Percentiles rank a stretch among this genome's conserved stretches.
Conservation (phyloP, 2,329 filamentous ascomycete genomes). For the Fusarium sp. region DNA sequence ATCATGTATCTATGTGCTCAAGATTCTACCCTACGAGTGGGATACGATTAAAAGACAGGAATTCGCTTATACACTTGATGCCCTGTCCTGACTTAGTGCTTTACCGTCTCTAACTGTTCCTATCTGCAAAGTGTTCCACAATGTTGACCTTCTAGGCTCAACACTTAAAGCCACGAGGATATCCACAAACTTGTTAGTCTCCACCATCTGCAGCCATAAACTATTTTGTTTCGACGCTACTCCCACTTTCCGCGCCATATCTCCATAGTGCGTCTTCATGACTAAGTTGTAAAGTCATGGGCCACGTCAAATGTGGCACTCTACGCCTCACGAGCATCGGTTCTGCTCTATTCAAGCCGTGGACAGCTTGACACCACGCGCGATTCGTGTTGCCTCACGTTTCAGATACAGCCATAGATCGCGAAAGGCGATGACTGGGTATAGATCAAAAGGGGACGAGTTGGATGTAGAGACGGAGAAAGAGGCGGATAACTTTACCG, state of each 20-base stretch:
- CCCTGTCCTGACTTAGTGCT: background rate
- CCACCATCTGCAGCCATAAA: background rate
- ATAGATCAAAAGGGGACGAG: background rate
- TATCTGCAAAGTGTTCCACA: background rate
- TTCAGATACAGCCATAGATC: background rate
- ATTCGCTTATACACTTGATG: background rate
- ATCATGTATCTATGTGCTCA: conserved; percentile 18
- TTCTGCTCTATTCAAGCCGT: background rate
- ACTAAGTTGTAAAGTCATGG: background rate
- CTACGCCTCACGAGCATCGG: background rate
- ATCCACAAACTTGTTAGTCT: background rate
- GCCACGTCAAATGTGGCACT: background rate
- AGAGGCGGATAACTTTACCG: background rate
- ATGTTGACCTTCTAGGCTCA: background rate
- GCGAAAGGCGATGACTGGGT: background rate
- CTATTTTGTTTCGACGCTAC: background rate
- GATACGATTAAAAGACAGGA: background rate
- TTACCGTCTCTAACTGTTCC: background rate
- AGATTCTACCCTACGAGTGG: background rate
- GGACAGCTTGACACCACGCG: background rate
- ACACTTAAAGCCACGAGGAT: background rate
- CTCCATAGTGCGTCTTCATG: background rate
- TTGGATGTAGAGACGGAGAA: background rate
- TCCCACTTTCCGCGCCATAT: background rate
- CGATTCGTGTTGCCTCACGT: background rate